These are phyloP conservation scores for Perkinsus olseni DNA, from an alignment of 169 alveolate genomes.

Conservation along the genomic window DNA sequence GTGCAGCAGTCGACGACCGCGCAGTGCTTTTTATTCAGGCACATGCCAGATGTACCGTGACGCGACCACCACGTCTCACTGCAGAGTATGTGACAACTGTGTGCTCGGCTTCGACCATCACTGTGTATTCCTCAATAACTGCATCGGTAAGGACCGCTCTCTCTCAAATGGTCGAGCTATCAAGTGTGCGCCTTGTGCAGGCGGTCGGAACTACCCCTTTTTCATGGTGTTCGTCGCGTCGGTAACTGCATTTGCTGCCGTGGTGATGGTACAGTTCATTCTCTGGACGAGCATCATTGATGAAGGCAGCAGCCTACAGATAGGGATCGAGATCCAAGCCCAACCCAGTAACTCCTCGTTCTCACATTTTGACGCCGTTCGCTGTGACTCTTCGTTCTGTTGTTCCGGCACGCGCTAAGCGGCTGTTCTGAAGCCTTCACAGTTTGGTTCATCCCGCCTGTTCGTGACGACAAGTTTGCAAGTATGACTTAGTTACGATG, in stretches of 20 bases:
- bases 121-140: slow-evolving; percentile 78
- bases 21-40: not conserved
- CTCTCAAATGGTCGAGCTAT: not conserved
- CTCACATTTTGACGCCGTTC: too few species aligned
- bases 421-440: too few species aligned
- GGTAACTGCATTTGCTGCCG: not conserved
- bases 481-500: too few species aligned
- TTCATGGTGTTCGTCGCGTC: not conserved
- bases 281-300: not conserved
- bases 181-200: not conserved
- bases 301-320: not conserved
- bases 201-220: slow-evolving; percentile 7
- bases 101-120: slow-evolving; percentile 77
- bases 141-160: slow-evolving; percentile 57
- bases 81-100: slow-evolving; percentile 75
- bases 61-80: slow-evolving; percentile 36
- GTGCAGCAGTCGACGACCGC: too few species aligned
- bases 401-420: too few species aligned
- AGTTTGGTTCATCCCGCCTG: too few species aligned
- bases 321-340: not conserved
- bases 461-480: too few species aligned
- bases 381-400: too few species aligned
- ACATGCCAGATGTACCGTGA: not conserved
- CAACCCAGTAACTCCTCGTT: not conserved
- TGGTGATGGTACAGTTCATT: not conserved